Evolutionary conservation across 1,284 basidiomycete genomes (phyloP), one percentile per base, ranked within the genome.

Genomic region (Ceratobasidium sp.): DNA sequence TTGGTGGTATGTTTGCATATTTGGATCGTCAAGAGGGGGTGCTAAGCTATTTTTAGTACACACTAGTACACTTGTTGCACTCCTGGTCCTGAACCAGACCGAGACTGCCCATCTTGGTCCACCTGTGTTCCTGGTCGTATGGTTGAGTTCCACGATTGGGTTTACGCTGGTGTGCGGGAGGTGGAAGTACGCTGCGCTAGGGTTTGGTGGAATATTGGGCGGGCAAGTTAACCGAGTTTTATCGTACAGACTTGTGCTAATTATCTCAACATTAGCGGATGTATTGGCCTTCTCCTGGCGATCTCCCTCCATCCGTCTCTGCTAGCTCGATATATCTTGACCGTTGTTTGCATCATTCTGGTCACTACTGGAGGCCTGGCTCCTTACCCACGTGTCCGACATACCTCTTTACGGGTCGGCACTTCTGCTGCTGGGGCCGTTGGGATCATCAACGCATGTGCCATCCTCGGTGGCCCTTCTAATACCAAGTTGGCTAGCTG

Each of bases 261-360:
- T 75, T 46, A 65, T 64, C 46, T 18, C 60, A 88, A 10, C 16
- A 6, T 86, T 36, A 81, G 84, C 5, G 79, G 85, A 5, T 80
- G 87, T 46, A 83, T 86, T 2, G 45, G 64, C 1, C 81, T 90
- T 18, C 82, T 84, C 0, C 74, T 89, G 8, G 83, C 83, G 21
- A 81, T 90, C 58, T 84, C 89, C 32, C 81, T 87, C 0, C 89
- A 90, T 72, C 88, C 89, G 1, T 80, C 85, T 1, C 84, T 89
- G n/a, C 78, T 85, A 14, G 82, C 85, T 0, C 86, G 89, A 6
- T 79, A 86, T 48, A 82, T 88, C 60, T 78, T 90, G 52, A 78
- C 83, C 5, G 80, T 83, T n/a, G 80, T 87, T 12, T 79, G 85
- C 53, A 80, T 78, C 0, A 77, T 83, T 2, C 73, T 85, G 26